Percentiles rank a stretch among this genome's conserved stretches.
Evolutionary conservation across 495 filamentous ascomycete species (phyloP).

Genomic region (Articulospora tetracladia): DNA sequence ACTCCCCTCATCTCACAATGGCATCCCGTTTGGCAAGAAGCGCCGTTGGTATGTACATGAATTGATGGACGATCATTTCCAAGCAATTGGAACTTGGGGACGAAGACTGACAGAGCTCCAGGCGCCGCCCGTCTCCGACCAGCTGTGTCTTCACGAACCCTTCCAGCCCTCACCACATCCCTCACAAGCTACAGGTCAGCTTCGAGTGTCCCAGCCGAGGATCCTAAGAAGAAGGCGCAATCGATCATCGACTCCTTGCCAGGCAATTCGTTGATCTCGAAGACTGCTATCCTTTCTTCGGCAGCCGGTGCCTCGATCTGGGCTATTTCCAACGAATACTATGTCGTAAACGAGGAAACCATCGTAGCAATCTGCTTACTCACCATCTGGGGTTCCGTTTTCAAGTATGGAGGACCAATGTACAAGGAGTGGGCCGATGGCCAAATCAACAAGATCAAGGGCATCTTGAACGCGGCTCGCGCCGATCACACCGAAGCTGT

Average conservation of each 20-base stretch:
- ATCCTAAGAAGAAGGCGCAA: slow-evolving; percentile 92
- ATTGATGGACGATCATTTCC: slow-evolving; percentile 3
- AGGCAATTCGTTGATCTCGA: slow-evolving; percentile 80
- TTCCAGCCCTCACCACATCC: slow-evolving; percentile 66
- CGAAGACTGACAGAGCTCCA: slow-evolving; percentile 37
- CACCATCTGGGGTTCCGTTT: slow-evolving; percentile 82
- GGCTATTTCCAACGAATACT: slow-evolving; percentile 99
- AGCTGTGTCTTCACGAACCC: slow-evolving; percentile 59
- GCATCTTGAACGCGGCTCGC: slow-evolving; percentile 88
- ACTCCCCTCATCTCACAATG: slow-evolving; percentile 68
- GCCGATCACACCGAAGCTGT: slow-evolving; percentile 94
- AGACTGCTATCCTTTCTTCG: slow-evolving; percentile 93
- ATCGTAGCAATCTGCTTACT: slow-evolving; percentile 86
- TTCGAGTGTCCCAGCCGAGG: slow-evolving; percentile 74
- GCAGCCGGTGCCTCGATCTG: slow-evolving; percentile 85
- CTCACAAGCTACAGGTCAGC: slow-evolving; percentile 53
- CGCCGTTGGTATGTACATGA: slow-evolving; percentile 72
- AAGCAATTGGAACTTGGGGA: slow-evolving; percentile 19
- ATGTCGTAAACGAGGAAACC: slow-evolving; percentile 97
- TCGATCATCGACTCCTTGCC: slow-evolving; percentile 88
- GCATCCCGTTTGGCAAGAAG: slow-evolving; percentile 90
- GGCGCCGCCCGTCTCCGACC: slow-evolving; percentile 88
- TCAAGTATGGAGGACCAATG: slow-evolving; percentile 86
- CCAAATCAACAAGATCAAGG: slow-evolving; percentile 83
- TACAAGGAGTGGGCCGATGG: slow-evolving; percentile 89